Conservation (phyloP, 495 filamentous ascomycete species). For the Neurospora cerealis region DNA sequence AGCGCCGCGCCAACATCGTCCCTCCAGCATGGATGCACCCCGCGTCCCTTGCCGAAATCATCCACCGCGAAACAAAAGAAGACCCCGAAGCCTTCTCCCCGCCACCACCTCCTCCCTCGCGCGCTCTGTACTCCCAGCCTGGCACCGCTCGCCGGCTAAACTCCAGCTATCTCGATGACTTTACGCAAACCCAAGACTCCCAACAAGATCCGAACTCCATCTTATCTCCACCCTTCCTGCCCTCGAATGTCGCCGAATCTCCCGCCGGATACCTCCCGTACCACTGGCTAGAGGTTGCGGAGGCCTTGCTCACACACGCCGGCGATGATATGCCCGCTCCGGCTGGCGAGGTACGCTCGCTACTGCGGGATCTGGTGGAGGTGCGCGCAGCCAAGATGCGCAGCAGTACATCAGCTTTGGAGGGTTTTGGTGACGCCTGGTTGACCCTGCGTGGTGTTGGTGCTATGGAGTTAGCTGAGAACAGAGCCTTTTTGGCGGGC, state of each 20-base stretch:
- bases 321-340: conserved; percentile 69
- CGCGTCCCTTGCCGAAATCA: conserved; percentile 58
- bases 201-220: conserved; percentile 2
- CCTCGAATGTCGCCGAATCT: conserved; percentile 47
- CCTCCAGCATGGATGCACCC: conserved; percentile 82
- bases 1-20: conserved; percentile 86
- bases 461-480: conserved; percentile 83
- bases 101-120: conserved; percentile 52
- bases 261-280: conserved; percentile 67
- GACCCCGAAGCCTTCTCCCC: conserved; percentile 60
- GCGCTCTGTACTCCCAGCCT: conserved; percentile 24
- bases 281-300: conserved; percentile 85
- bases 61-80: conserved; percentile 66
- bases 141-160: conserved; percentile 21
- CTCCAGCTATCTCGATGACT: not conserved
- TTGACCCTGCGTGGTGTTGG: conserved; percentile 75
- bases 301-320: conserved; percentile 74
- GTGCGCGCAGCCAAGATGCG: conserved; percentile 84
- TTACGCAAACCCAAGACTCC: not conserved
- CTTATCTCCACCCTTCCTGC: conserved; percentile 51
- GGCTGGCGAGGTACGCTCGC: conserved; percentile 58
- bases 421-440: conserved; percentile 56
- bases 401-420: conserved; percentile 56
- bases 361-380: conserved; percentile 78
- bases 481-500: conserved; percentile 69